Base-by-base conservation (phyloP, 345 rosid genomes). In the Litchi chinensis region DNA sequence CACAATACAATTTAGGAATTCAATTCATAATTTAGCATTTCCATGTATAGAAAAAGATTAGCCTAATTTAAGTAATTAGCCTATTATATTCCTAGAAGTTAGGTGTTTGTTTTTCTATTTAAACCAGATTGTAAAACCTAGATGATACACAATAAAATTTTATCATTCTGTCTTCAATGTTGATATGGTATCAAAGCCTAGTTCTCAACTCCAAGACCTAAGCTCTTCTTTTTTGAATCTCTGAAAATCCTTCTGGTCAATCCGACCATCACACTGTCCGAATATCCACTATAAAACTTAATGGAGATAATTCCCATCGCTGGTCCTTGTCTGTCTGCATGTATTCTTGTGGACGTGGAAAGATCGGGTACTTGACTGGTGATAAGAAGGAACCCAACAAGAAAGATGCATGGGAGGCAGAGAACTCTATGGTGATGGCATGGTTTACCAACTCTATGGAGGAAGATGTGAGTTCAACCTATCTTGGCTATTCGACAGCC, bases 311-410 rank as follows among this genome's bases (percentile, higher is more conserved):
- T 39, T 76, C 56, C 11, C 4, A 32, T 2, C 37, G 24, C 5
- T 21, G 57, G 40, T 67, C 74, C 12, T 66, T 67, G 19, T 39
- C 22, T 15, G 16, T 76, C 1, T 21, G 19, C 1, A 67, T 76
- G 73, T 32, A 67, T 21, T 37, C 68, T 39, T 13, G 10, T n/a
- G 32, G 79, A 5, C 15, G 43, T n/a, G 80, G 68, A 0, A 77
- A 77, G 66, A 68, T 39, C 1, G 57, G 56, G 1, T 43, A 70
- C 24, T 18, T 41, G 24, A 70, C 73, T 0, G 56, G 54, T 8
- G 69, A 65, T 32, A 2, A 2, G 10, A 37, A 65, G n/a, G 18
- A 12, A 18, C 65, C 24, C 0, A 7, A 18, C 4, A 21, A 8
- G 26, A 28, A 67, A 10, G 41, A 68, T 10, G 9, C 32, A 5